Evolutionary conservation across 2,329 filamentous ascomycete species (phyloP), one percentile per base, ranked within the genome.

Genomic region (Phyllosticta citriasiana): DNA sequence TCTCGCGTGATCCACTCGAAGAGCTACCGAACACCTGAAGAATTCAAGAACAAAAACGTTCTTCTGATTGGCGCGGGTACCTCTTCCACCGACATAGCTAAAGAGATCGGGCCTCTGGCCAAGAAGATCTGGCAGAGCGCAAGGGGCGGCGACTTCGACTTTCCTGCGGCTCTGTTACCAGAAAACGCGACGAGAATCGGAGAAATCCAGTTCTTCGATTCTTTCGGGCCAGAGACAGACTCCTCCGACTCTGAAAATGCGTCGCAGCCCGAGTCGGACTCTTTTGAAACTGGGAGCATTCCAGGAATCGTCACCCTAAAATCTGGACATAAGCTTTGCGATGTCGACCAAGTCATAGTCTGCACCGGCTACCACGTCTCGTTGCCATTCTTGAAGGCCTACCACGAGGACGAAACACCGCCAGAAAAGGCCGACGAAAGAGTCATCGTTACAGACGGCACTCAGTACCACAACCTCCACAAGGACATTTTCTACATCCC

Each of bases 401-500:
- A 80, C 19, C 80, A 80, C 71, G 67, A 77, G 62, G 76, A 82
- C 77, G 63, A 72, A 14, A 73, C 72, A 0, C 57, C 72, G 0
- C 72, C 77, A 0, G 70, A 79, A 1, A 67, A 82, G 0, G 84
- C 84, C 0, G 76, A 79, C 47, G 78, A 83, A 0, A 74, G 69
- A 0, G 71, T 83, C 0, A 73, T 90, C 0, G 81, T 89, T 4
- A 88, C 83, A 0, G 84, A 88, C 53, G 86, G 86, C 1, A 79
- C 78, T 12, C 82, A 84, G 68, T 70, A 77, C 2, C 86, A 89
- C 66, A 88, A 89, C 65, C 74, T 89, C 1, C 83, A 88, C 74
- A 83, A 83, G 62, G 86, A 89, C 68, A 84, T 89, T 14, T 89
- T 87, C 68, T 89, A 88, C 71, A 88, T 88, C 53, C 79, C 80